These are phyloP conservation scores for Ephemerocybe angulata DNA, from an alignment of 768 basidiomycete genomes.

Conservation along the genomic window DNA sequence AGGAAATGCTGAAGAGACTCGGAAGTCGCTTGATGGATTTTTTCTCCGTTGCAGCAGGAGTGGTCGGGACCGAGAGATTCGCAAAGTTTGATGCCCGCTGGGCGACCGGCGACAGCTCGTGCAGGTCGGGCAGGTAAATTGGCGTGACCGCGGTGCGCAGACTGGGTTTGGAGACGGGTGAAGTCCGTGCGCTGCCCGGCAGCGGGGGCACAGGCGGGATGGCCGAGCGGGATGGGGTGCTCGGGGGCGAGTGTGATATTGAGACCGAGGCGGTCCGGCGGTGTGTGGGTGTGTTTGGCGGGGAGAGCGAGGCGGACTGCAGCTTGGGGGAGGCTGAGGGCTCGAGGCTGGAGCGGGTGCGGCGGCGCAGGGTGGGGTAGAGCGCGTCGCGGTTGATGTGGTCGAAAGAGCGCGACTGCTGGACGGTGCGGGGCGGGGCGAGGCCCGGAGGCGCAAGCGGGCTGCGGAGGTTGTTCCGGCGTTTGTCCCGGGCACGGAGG, in stretches of 20 bases:
- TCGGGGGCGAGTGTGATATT: not conserved
- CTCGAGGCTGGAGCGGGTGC: constrained; percentile 11
- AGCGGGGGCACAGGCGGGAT: constrained; percentile 8
- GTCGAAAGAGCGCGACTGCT: constrained; percentile 10
- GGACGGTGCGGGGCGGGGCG: constrained; percentile 7
- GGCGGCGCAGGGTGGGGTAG: constrained; percentile 5
- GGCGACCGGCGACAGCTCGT: constrained; percentile 8
- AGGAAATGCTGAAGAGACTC: constrained; percentile 1
- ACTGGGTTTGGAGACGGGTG: not conserved
- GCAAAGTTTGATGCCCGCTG: not conserved
- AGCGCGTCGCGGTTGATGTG: not conserved
- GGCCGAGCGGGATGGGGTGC: not conserved
- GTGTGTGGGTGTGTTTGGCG: not conserved
- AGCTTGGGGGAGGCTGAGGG: not conserved
- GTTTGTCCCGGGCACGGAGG: constrained; percentile 9
- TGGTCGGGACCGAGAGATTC: not conserved
- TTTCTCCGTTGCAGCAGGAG: not conserved
- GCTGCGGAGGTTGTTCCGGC: not conserved
- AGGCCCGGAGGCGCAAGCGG: constrained; percentile 10
- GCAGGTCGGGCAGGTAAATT: constrained; percentile 7
- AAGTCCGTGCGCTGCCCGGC: constrained; percentile 3
- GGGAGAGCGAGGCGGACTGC: not conserved
- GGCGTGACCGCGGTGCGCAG: not conserved
- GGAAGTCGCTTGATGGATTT: constrained; percentile 5
- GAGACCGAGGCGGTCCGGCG: constrained; percentile 2